Evolutionary conservation across 768 basidiomycete species (phyloP), one percentile per base, ranked within the genome.

Genomic region (Kwoniella mangroviensis): DNA sequence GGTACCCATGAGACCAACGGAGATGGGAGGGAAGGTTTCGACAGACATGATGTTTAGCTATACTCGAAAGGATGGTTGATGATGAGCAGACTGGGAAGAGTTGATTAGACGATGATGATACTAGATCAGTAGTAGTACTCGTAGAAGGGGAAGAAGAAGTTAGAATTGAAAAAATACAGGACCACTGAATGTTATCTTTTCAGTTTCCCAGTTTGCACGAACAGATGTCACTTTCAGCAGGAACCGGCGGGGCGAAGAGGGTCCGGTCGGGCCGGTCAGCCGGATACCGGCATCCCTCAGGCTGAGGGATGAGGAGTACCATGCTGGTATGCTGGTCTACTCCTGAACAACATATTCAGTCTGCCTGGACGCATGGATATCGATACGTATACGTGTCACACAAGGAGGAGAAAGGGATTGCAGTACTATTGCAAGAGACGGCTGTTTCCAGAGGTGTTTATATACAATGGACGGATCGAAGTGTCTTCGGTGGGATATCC

Each of bases 1-100:
- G 53, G 78, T 79, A 53, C 78, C 78, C 78, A 79, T 77, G 9
- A 79, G 73, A 49, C 78, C 78, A 52, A 79, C 78, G 41, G 76
- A 59, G 64, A 79, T 79, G 49, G 78, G 78, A 69, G 78, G 67
- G 65, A 76, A 70, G 22, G 22, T 24, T 56, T 71, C 72, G 40
- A 64, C 63, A 43, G 74, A 60, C 71, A 73, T 75, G 63, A 19
- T 63, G 66, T 52, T 67, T 59, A 42, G 11, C 21, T 40, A 62
- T 34, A 34, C 34, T 7, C 34, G 34, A 34, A 34, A 34, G 34
- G 6, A 34, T 34, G 0, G 34, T 7, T 34, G 34, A 34, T 34
- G 34, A 34, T 34, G 34, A 34, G 34, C 6, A 34, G 1, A 34
- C 4, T 34, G 9, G 4, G 34, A 7, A 7, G 34, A 34, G 34